Conservation (phyloP, 1,139 yeast species). For the Blastobotrys arbuscula region DNA sequence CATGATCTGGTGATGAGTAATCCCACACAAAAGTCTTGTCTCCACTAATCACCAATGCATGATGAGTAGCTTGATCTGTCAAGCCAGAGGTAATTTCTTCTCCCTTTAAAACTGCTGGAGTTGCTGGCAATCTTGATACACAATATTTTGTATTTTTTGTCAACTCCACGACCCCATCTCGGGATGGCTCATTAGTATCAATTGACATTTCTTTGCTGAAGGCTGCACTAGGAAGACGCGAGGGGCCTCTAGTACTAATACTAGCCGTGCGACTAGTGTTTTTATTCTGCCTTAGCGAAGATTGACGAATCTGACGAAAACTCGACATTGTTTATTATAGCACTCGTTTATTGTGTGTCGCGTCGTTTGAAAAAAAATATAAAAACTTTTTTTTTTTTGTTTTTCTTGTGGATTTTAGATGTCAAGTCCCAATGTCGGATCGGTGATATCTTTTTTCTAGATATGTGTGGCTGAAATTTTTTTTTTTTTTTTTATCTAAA, state of each 20-base stretch:
- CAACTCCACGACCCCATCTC: constrained; percentile 42
- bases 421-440: background rate
- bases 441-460: background rate
- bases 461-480: constrained; percentile 4
- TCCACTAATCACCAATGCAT: constrained; percentile 14
- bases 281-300: constrained; percentile 7
- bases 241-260: constrained; percentile 2
- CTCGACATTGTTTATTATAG: constrained; percentile 1
- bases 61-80: constrained; percentile 17
- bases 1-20: constrained; percentile 52
- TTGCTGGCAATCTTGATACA: constrained; percentile 55
- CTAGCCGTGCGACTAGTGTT: constrained; percentile 5
- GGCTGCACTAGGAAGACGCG: constrained; percentile 7
- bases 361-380: background rate
- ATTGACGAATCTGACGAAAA: constrained; percentile 12
- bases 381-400: background rate
- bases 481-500: constrained; percentile 3
- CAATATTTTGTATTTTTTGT: constrained; percentile 57
- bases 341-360: background rate
- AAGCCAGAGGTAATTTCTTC: constrained; percentile 11
- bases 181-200: constrained; percentile 5
- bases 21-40: constrained; percentile 58
- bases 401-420: background rate
- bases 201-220: constrained; percentile 7
- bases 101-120: constrained; percentile 43